Conservation (phyloP, 2,329 filamentous ascomycete species). For the Talaromyces albobiverticillius region DNA sequence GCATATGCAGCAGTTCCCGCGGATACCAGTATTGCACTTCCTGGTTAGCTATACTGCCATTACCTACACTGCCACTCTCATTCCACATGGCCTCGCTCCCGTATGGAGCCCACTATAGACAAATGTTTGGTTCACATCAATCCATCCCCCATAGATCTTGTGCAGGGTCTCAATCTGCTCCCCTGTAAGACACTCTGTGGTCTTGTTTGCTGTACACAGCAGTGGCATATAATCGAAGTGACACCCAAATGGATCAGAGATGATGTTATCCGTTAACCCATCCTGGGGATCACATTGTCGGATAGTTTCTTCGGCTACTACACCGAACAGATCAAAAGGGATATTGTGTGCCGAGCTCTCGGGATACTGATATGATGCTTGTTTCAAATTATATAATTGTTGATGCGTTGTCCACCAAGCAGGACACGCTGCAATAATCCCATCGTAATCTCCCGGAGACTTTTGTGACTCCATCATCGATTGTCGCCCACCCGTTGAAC, state of each 20-base stretch:
- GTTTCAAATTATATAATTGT: constrained; percentile 43
- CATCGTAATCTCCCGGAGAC: constrained; percentile 46
- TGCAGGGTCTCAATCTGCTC: constrained; percentile 44
- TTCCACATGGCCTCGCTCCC: constrained; percentile 33
- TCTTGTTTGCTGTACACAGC: constrained; percentile 32
- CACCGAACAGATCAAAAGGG: constrained; percentile 36
- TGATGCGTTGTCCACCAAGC: constrained; percentile 52
- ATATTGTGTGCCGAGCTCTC: constrained; percentile 46
- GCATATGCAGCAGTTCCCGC: constrained; percentile 18
- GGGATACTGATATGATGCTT: constrained; percentile 50
- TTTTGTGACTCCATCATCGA: constrained; percentile 42
- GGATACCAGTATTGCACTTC: neutral
- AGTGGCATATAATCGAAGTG: constrained; percentile 27
- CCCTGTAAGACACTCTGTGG: constrained; percentile 40
- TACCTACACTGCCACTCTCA: too few species aligned
- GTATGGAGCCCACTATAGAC: neutral
- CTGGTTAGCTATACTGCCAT: constrained; percentile 9
- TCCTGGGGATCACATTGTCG: too few species aligned
- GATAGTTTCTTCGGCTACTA: constrained; percentile 45
- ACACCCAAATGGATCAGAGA: constrained; percentile 48
- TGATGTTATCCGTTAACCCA: constrained; percentile 52
- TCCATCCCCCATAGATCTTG: constrained; percentile 38
- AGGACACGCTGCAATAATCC: constrained; percentile 43
- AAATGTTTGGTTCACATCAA: constrained; percentile 2
- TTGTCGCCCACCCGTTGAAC: constrained; percentile 46